Conservation (phyloP, 768 basidiomycete species). For the Xerocomellus amylosporus region DNA sequence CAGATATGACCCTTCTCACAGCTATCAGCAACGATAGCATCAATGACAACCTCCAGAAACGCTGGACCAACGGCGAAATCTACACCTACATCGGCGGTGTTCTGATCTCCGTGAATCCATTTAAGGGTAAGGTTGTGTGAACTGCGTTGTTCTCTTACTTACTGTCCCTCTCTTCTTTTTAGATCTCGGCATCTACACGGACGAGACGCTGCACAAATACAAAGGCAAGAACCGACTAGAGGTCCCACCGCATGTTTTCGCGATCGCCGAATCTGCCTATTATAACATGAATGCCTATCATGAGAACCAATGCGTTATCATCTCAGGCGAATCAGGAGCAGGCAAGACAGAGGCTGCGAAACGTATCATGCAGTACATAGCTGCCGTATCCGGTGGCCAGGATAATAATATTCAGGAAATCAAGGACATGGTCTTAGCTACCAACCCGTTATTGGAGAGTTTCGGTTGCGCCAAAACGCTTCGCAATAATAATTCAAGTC, state of each 20-base stretch:
- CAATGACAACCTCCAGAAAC: slow-evolving; percentile 97
- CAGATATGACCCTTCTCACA: slow-evolving; percentile 96
- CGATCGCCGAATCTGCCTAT: slow-evolving; percentile 95
- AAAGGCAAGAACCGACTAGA: slow-evolving; percentile 97
- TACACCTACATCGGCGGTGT: slow-evolving; percentile 99
- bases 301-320: slow-evolving; percentile 99
- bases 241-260: slow-evolving; percentile 96
- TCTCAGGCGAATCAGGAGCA: slow-evolving; percentile 97
- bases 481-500: slow-evolving; percentile 97
- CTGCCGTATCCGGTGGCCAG: slow-evolving; percentile 87
- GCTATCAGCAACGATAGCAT: slow-evolving; percentile 97
- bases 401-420: slow-evolving; percentile 94
- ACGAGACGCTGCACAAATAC: slow-evolving; percentile 80
- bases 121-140: slow-evolving; percentile 61
- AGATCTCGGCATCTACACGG: slow-evolving; percentile 99
- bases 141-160: slow-evolving; percentile 1
- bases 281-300: slow-evolving; percentile 99
- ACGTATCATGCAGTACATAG: slow-evolving; percentile 99
- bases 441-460: slow-evolving; percentile 94
- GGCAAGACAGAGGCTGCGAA: slow-evolving; percentile 99
- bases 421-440: slow-evolving; percentile 99
- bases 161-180: slow-evolving; percentile 2
- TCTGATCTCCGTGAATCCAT: slow-evolving; percentile 98
- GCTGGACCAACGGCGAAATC: slow-evolving; percentile 93
- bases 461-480: slow-evolving; percentile 99